Evolutionary conservation across 805 yeast genomes (phyloP).

Genomic region (Schizosaccharomyces japonicus): DNA sequence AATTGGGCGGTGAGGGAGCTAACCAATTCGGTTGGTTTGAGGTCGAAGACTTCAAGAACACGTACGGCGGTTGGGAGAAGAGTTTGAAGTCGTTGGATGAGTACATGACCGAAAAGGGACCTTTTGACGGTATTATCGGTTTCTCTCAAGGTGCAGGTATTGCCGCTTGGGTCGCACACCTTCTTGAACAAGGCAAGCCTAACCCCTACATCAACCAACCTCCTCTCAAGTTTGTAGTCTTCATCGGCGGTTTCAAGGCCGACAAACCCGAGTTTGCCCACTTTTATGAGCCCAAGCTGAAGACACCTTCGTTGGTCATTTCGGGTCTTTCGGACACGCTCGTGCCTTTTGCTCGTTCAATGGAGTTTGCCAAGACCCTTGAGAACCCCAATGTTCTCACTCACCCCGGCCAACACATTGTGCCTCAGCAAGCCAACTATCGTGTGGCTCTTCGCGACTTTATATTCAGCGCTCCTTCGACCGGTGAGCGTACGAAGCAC

Average conservation of each 20-base stretch:
- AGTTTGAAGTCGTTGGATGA: neutral
- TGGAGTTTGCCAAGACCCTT: neutral
- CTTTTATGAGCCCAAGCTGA: slow-evolving; percentile 2
- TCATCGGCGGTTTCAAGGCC: slow-evolving; percentile 2
- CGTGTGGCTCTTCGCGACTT: neutral
- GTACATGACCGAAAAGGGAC: slow-evolving; percentile 2
- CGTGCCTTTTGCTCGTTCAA: slow-evolving; percentile 1
- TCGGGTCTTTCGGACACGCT: neutral
- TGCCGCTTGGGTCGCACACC: slow-evolving; percentile 1
- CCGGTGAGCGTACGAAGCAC: neutral
- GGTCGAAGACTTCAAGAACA: neutral
- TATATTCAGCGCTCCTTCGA: neutral
- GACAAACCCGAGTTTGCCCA: neutral
- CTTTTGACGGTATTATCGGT: slow-evolving; percentile 4
- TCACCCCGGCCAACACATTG: slow-evolving; percentile 3
- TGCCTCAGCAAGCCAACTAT: slow-evolving; percentile 3
- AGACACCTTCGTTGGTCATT: neutral
- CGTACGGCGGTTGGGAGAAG: neutral
- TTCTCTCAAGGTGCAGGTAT: slow-evolving; percentile 5
- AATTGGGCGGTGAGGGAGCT: neutral
- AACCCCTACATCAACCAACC: neutral
- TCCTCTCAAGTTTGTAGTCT: slow-evolving; percentile 2
- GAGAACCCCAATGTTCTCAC: neutral
- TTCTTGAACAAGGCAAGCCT: neutral
- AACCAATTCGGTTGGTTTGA: slow-evolving; percentile 1